Evolutionary conservation across 495 filamentous ascomycete genomes (phyloP).

Genomic region (Lasiosphaeria miniovina): DNA sequence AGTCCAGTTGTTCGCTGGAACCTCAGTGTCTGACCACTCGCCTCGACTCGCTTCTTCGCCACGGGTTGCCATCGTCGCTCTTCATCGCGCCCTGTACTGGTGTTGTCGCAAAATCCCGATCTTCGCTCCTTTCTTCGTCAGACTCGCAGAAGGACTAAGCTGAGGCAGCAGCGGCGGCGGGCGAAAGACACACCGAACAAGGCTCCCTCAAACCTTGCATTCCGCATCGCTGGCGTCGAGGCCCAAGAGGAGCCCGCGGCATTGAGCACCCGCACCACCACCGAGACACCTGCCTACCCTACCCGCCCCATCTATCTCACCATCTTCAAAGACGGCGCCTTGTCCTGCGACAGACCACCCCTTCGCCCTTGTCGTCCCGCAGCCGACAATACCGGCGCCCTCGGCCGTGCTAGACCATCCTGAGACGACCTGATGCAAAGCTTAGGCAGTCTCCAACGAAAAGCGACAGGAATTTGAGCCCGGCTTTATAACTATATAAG

Average conservation of each 20-base stretch:
- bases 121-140: no score
- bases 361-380: constrained; percentile 1
- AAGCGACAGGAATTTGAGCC: constrained; percentile 1
- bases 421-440: not conserved
- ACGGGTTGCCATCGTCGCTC: no score
- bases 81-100: no score
- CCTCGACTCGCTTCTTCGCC: no score
- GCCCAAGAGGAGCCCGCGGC: not conserved
- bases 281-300: constrained; percentile 9
- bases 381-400: constrained; percentile 3
- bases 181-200: constrained; percentile 1
- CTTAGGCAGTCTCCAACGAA: not conserved
- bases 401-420: constrained; percentile 1
- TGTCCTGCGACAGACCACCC: not conserved
- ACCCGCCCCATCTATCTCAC: not conserved
- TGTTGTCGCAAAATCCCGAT: no score
- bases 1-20: no score
- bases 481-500: constrained; percentile 13
- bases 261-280: constrained; percentile 8
- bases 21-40: no score
- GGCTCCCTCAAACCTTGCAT: constrained; percentile 6
- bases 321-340: not conserved
- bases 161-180: not conserved
- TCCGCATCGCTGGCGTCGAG: constrained; percentile 2
- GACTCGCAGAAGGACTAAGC: not conserved